A percentile compares a stretch with the other conserved stretches of the same genome.
phyloP scores from a whole-genome alignment of 768 basidiomycete species.

The Termitomyces sp. region DNA sequence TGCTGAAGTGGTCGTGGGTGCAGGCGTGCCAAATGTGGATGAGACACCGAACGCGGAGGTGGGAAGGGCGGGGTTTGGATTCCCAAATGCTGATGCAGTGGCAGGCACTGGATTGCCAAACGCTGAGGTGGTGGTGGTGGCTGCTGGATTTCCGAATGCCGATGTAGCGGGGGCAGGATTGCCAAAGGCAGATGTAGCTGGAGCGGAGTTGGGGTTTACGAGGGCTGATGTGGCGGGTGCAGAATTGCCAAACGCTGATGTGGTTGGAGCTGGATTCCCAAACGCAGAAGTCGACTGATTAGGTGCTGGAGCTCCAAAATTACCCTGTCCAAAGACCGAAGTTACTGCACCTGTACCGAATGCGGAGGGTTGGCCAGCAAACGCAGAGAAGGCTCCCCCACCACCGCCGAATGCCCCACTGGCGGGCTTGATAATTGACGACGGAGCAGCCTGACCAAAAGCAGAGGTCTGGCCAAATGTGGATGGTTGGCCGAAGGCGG shows the following conservation, averaged over 20 bases:
- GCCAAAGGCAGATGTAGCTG: slow-evolving; percentile 17
- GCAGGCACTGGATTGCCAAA: slow-evolving; percentile 14
- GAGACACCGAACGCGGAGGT: not conserved
- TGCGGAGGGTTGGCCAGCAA: slow-evolving; percentile 40
- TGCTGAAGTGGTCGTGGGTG: too few relatives aligned
- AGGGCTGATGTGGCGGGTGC: slow-evolving; percentile 5
- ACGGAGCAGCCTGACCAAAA: slow-evolving; percentile 24
- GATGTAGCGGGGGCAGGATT: slow-evolving; percentile 4
- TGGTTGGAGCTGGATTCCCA: slow-evolving; percentile 14
- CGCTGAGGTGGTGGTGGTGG: slow-evolving; percentile 18
- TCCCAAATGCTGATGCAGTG: slow-evolving; percentile 23
- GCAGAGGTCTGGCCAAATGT: slow-evolving; percentile 29
- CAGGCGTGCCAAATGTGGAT: too few relatives aligned
- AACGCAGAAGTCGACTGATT: slow-evolving; percentile 17
- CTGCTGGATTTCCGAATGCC: slow-evolving; percentile 5
- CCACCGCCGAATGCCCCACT: slow-evolving; percentile 47
- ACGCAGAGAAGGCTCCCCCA: slow-evolving; percentile 37
- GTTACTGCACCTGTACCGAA: slow-evolving; percentile 30
- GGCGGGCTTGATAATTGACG: slow-evolving; percentile 42
- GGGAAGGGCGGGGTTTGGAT: not conserved
- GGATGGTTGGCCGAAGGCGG: slow-evolving; percentile 34
- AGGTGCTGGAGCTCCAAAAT: slow-evolving; percentile 19
- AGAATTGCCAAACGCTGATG: slow-evolving; percentile 18
- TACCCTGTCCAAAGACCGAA: slow-evolving; percentile 26
- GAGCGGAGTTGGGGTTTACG: not conserved